Base-by-base conservation (phyloP, 805 yeast genomes). In the Babjeviella inositovora region DNA sequence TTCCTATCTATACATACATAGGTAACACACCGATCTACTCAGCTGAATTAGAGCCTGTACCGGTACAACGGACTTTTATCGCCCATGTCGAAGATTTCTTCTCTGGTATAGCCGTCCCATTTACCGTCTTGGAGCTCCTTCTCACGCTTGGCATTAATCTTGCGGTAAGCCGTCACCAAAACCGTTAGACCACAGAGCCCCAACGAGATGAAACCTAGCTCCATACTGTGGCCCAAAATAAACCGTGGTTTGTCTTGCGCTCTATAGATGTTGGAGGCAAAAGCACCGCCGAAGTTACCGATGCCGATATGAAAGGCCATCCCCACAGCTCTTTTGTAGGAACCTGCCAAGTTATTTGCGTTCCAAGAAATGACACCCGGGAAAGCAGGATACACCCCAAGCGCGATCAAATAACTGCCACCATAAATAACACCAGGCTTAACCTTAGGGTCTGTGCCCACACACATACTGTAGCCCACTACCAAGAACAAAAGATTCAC, bases 31-130 rank as follows among this genome's bases (percentile, higher is more conserved):
- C 18, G 9, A 16, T 16, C 8, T 8, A 8, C n/a, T 16, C 18
- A 16, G 8, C 18, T n/a, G n/a, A n/a, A n/a, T n/a, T n/a, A n/a
- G n/a, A n/a, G n/a, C n/a, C n/a, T n/a, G 29, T 57, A 57, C 11
- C 36, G 34, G 28, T 45, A 57, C 21, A 45, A 43, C 1, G 64
- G 63, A 23, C 47, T 47, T 30, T 46, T 47, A 34, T 57, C 62
- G 11, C 62, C 63, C 55, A 53, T 37, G 22, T 38, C 41, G 8
- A 41, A 28, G 21, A 55, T 34, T 23, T 53, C 45, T 13, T 32
- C 29, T 13, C 35, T 40, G 5, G 42, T 31, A 21, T 31, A 29
- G 6, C 29, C 32, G 24, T 41, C 51, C 26, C 41, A 53, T 16
- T 32, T 34, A 2, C 58, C 61, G 14, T 37, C 38, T 11, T 32